Conservation (phyloP, 306 rosid genomes). For the Rosa multiflora region DNA sequence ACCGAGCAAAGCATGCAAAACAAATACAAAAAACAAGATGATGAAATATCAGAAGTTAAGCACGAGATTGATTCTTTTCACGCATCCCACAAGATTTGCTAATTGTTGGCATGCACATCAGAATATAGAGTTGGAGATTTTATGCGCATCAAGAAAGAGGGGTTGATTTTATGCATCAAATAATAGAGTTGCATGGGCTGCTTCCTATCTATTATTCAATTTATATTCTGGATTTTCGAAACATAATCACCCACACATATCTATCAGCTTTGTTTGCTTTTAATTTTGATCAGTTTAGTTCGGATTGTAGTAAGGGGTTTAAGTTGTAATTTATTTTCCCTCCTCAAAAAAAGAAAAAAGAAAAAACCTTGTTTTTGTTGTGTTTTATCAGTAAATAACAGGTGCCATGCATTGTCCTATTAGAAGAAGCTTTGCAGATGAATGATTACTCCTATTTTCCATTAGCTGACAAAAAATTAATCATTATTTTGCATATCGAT, state of each 20-base stretch:
- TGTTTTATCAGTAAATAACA: neutral
- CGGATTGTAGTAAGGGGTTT: too few relatives aligned
- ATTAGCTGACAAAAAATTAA: neutral
- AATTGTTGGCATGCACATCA: slow-evolving; percentile 27
- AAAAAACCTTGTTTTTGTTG: neutral
- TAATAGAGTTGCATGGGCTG: slow-evolving; percentile 15
- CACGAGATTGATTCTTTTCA: slow-evolving; percentile 45
- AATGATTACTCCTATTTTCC: neutral
- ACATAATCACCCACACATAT: slow-evolving; percentile 8
- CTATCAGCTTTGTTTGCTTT: neutral
- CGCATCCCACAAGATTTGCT: slow-evolving; percentile 54
- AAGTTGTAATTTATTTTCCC: too few relatives aligned
- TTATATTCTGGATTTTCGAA: neutral
- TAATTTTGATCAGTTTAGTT: too few relatives aligned
- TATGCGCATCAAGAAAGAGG: slow-evolving; percentile 24
- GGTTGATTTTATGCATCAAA: neutral
- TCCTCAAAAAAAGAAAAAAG: too few relatives aligned
- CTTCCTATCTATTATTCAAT: neutral
- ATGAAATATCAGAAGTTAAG: neutral
- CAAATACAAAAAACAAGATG: neutral
- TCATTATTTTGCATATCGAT: neutral
- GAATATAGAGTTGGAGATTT: slow-evolving; percentile 36
- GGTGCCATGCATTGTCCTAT: neutral
- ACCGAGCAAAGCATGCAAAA: neutral
- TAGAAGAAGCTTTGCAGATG: neutral